Conservation (phyloP, 2,329 filamentous ascomycete genomes). For the Calcarisporium arbuscula region DNA sequence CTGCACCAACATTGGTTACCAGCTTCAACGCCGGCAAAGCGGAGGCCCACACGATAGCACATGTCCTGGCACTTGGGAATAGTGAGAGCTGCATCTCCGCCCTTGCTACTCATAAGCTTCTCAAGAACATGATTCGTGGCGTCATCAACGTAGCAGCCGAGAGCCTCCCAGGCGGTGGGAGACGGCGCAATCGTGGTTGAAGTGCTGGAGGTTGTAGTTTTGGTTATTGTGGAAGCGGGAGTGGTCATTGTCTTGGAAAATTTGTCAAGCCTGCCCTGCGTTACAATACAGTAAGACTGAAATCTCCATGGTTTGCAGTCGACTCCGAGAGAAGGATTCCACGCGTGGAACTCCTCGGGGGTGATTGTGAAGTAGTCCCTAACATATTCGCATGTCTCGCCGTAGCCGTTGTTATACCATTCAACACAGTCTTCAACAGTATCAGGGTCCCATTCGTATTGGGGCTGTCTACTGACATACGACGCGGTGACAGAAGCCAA, state of each 20-base stretch:
- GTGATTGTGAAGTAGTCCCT: constrained; percentile 3
- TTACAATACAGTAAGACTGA: constrained; percentile 8
- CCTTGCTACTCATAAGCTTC: constrained; percentile 21
- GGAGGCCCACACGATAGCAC: constrained; percentile 27
- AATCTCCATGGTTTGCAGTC: constrained; percentile 8
- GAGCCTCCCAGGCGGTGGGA: constrained; percentile 6
- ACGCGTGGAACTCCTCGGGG: constrained; percentile 6
- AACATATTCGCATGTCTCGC: constrained; percentile 1
- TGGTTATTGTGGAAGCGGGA: not conserved
- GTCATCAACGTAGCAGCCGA: constrained; percentile 8
- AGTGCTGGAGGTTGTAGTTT: constrained; percentile 3
- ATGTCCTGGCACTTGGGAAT: constrained; percentile 26
- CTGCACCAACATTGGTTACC: constrained; percentile 36
- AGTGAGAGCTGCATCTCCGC: constrained; percentile 20
- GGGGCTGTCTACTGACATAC: not conserved
- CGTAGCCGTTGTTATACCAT: constrained; percentile 5
- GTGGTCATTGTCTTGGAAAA: constrained; percentile 3
- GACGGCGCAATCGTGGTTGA: constrained; percentile 4
- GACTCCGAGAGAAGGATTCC: constrained; percentile 9
- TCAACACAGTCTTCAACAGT: constrained; percentile 3
- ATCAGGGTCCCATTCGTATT: constrained; percentile 2
- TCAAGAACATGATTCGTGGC: constrained; percentile 20
- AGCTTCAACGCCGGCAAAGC: constrained; percentile 31
- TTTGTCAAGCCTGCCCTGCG: constrained; percentile 4
- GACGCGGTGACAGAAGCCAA: too few species aligned